Percentiles rank a stretch among this genome's conserved stretches.
Conservation (phyloP, 352 stramenopile genomes). For the Phytophthora litchii region DNA sequence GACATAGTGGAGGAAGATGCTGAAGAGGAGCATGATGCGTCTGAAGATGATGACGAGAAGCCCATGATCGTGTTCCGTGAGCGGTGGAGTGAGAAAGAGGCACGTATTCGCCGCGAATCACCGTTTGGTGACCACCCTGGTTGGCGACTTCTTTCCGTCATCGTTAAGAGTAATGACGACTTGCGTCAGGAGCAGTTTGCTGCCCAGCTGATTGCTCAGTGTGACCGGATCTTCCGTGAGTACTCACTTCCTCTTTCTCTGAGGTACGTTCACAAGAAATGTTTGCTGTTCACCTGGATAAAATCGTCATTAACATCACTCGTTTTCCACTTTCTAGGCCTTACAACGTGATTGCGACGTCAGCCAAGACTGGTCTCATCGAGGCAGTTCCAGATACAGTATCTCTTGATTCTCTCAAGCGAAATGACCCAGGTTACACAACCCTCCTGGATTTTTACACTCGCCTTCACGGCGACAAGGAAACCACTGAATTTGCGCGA, state of each 20-base stretch:
- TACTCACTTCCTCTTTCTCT: conserved; percentile 94
- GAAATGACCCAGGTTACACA: conserved; percentile 81
- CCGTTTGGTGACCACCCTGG: conserved; percentile 57
- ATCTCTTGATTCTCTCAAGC: conserved; percentile 97
- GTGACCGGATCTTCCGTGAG: conserved; percentile 94
- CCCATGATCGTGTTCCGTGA: conserved; percentile 86
- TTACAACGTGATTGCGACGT: conserved; percentile 97
- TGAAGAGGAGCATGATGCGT: conserved; percentile 15
- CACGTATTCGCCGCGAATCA: conserved; percentile 65
- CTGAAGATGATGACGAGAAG: conserved; percentile 60
- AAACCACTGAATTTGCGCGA: conserved; percentile 77
- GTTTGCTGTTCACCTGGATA: conserved; percentile 39
- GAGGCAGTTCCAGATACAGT: conserved; percentile 96
- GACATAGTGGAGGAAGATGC: conserved; percentile 15
- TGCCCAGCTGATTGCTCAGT: conserved; percentile 97
- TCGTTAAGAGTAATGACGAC: conserved; percentile 99
- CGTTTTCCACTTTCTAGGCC: conserved; percentile 53
- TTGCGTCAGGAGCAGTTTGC: conserved; percentile 98
- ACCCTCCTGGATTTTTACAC: conserved; percentile 94
- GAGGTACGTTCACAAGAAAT: conserved; percentile 40
- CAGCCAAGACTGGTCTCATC: conserved; percentile 94
- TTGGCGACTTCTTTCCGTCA: conserved; percentile 88
- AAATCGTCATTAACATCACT: conserved; percentile 27
- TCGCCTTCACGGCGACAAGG: conserved; percentile 88
- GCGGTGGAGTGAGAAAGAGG: conserved; percentile 78